phyloP scores from a whole-genome alignment of 1,284 basidiomycete species.

The Rhodotorula sp. region DNA sequence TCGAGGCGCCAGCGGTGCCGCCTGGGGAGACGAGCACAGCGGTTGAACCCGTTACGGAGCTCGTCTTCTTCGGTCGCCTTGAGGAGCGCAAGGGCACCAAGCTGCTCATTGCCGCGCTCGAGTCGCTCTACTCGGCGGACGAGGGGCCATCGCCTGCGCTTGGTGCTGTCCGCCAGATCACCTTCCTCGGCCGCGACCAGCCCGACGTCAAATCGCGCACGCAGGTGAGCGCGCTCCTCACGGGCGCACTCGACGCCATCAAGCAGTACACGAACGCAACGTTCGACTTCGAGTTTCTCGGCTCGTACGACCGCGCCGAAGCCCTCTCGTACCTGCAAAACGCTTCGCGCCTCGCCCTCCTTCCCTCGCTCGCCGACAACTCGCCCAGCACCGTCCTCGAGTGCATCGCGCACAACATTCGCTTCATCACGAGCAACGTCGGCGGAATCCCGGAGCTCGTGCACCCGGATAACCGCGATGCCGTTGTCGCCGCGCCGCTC shows the following conservation, averaged over 20 bases:
- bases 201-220: conserved; percentile 26
- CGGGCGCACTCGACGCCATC: conserved; percentile 29
- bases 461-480: conserved; percentile 22
- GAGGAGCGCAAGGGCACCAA: conserved; percentile 41
- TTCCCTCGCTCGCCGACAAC: conserved; percentile 41
- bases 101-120: conserved; percentile 32
- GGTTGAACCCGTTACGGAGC: conserved; percentile 25
- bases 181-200: conserved; percentile 38
- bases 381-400: conserved; percentile 42
- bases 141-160: neutral
- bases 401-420: conserved; percentile 33
- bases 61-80: conserved; percentile 42
- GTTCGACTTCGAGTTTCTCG: conserved; percentile 27
- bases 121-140: conserved; percentile 11
- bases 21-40: rapidly evolving
- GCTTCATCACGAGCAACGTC: conserved; percentile 33
- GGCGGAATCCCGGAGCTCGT: conserved; percentile 40
- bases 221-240: conserved; percentile 24
- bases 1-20: neutral
- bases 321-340: conserved; percentile 35
- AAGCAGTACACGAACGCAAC: conserved; percentile 31
- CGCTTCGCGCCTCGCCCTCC: conserved; percentile 33
- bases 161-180: conserved; percentile 16
- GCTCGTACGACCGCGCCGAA: conserved; percentile 23
- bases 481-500: conserved; percentile 26